Evolutionary conservation across 1,139 yeast genomes (phyloP), one percentile per base, ranked within the genome.

Genomic region (Candida tetrigidarum): DNA sequence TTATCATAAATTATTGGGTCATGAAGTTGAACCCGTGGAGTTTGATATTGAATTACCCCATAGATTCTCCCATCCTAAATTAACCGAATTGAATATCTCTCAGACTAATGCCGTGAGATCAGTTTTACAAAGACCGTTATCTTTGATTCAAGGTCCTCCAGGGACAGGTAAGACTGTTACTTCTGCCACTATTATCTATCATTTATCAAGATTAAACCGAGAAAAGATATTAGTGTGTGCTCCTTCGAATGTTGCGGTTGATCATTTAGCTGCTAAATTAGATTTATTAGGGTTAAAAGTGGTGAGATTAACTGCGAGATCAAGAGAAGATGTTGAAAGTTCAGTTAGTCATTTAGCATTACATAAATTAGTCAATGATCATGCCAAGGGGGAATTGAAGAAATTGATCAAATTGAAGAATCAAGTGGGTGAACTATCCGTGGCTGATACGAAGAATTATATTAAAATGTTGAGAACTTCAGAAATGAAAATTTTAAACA

Each of bases 141-240:
- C 96, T 6, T 75, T 92, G 56, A 91, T 92, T 53, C 98, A 92
- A 64, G 98, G 98, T 15, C 98, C 98, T n/a, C 98, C 98, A 2
- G 96, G 96, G 50, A 92, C 98, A 0, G 98, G 98, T 61, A 92
- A 92, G 62, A 92, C 98, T 0, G 96, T 90, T 11, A 91, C 96
- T 0, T 89, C 97, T 0, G 95, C 97, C 3, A 85, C 96, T 0
- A 88, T 92, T 51, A 81, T 91, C 22, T 86, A 87, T 57, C 96
- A 90, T 57, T 68, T 91, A 49, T 75, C 83, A 2, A 79, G 80
- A 47, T 60, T 84, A 50, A 80, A 80, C 53, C 59, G 78, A 46
- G 76, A 78, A 37, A 74, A 76, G 47, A 82, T 91, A 6, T 72
- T 92, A 41, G 97, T 91, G 2, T 90, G 97, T 73, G 97, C 97